Evolutionary conservation across 306 rosid species (phyloP), one percentile per base, ranked within the genome.

Genomic region (Sicyos edulis): DNA sequence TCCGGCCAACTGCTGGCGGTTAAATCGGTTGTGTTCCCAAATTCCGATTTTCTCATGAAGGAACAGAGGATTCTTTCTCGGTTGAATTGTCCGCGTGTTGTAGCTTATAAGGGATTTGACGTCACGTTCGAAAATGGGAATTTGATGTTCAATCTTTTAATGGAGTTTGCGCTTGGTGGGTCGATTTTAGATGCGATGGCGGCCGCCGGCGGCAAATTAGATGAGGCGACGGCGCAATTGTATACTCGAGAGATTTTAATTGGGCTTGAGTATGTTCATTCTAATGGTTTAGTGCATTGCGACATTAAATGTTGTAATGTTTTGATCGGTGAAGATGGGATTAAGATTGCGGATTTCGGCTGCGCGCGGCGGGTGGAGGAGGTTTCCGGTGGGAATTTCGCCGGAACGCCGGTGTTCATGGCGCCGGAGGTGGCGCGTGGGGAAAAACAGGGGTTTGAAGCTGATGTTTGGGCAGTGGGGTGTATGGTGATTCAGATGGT

Each of bases 341-440:
- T 61, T 3, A 93, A 87, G 77, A 78, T 93, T 10, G 92, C 96
- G 15, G 97, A 93, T 76, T 76, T 93, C n/a, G 99, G 99, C 10
- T 93, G 92, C 47, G 88, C 96, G 1, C 70, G 84, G 78, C 77
- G 78, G 51, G 68, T 84, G 78, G 58, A 26, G 62, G 72, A 17
- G 47, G 47, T 3, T 10, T 56, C 44, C 29, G 4, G 54, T 34
- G 55, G 60, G 10, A 53, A 34, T 14, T 76, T 87, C 8, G 79
- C 86, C 0, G 97, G 99, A 3, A 88, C 99, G 0, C 99, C 97
- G 13, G 79, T 73, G 19, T 93, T 82, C 83, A 88, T 93, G 99
- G 91, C 97, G 0, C 99, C 99, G 7, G 97, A 93, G 83, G 99
- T 86, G 79, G 97, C 96, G 44, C 92, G 97, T 45, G 97, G 95